A percentile compares a stretch with the other conserved stretches of the same genome.
These are phyloP conservation scores for Ganoderma resinaceum DNA, from an alignment of 1,284 basidiomycete species.

Conservation along the genomic window DNA sequence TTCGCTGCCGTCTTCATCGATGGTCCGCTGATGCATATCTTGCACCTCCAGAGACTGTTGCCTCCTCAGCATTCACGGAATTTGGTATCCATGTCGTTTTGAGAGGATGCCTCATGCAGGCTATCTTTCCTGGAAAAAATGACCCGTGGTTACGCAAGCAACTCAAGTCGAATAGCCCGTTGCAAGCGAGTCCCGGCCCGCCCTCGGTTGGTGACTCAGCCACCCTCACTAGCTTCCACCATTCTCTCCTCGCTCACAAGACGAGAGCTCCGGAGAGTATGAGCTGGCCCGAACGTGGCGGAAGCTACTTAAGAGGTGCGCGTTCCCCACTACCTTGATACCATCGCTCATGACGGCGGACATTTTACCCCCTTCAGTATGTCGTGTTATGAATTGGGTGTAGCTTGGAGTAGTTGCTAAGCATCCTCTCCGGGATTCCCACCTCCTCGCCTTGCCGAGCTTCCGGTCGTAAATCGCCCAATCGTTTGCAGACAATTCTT, in stretches of 20 bases:
- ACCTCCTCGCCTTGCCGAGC: not conserved
- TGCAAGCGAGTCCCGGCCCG: not conserved
- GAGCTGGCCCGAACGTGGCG: not conserved
- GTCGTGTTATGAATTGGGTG: not conserved
- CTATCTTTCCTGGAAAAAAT: not conserved
- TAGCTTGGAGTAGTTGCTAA: conserved; percentile 1
- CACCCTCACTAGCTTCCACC: not conserved
- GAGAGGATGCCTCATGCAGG: not conserved
- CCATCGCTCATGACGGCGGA: not conserved
- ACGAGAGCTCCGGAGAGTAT: not conserved
- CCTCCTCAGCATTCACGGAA: not conserved
- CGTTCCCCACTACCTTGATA: not conserved
- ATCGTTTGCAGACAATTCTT: not conserved
- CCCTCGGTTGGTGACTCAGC: not conserved
- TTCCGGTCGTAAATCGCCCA: not conserved
- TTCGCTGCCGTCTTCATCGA: not conserved
- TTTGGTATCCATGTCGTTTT: not conserved
- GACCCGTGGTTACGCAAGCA: not conserved
- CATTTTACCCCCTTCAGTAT: not conserved
- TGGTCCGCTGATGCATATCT: not conserved
- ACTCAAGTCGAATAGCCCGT: not conserved
- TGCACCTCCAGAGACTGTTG: not conserved
- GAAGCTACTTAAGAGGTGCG: not conserved
- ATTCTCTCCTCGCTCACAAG: not conserved
- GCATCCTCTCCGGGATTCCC: conserved; percentile 2